phyloP scores from a whole-genome alignment of 805 yeast genomes.

The Schwanniomyces pseudopolymorphus region DNA sequence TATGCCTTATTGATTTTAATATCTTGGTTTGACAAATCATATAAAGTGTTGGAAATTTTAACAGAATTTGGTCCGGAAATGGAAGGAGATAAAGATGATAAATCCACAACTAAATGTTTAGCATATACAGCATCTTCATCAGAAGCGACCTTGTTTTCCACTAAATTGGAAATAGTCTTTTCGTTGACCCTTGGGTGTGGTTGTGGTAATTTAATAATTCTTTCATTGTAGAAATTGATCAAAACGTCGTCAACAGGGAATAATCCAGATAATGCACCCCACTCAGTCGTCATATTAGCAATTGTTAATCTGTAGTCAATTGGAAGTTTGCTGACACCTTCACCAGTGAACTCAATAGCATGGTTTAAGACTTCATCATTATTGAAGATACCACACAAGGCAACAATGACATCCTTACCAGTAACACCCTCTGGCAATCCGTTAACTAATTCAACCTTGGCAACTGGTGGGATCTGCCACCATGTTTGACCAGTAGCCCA shows the following conservation, averaged over 20 bases:
- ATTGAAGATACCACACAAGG: constrained; percentile 90
- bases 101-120: constrained; percentile 79
- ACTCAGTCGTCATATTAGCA: constrained; percentile 97
- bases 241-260: constrained; percentile 92
- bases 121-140: constrained; percentile 86
- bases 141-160: constrained; percentile 45
- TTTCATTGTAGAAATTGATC: constrained; percentile 69
- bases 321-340: constrained; percentile 64
- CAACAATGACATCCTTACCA: constrained; percentile 96
- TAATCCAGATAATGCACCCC: constrained; percentile 97
- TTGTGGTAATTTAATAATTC: constrained; percentile 60
- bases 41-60: constrained; percentile 78
- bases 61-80: constrained; percentile 98
- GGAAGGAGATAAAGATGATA: constrained; percentile 78
- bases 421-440: constrained; percentile 81
- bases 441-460: constrained; percentile 84
- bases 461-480: constrained; percentile 99
- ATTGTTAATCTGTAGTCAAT: constrained; percentile 87
- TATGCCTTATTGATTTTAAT: constrained; percentile 90
- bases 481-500: constrained; percentile 99
- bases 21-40: constrained; percentile 69
- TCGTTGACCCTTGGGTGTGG: constrained; percentile 83
- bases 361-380: constrained; percentile 91
- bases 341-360: constrained; percentile 92
- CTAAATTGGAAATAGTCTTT: constrained; percentile 54